Conservation (phyloP, 169 alveolate genomes). For the Toxoplasma gondii region DNA sequence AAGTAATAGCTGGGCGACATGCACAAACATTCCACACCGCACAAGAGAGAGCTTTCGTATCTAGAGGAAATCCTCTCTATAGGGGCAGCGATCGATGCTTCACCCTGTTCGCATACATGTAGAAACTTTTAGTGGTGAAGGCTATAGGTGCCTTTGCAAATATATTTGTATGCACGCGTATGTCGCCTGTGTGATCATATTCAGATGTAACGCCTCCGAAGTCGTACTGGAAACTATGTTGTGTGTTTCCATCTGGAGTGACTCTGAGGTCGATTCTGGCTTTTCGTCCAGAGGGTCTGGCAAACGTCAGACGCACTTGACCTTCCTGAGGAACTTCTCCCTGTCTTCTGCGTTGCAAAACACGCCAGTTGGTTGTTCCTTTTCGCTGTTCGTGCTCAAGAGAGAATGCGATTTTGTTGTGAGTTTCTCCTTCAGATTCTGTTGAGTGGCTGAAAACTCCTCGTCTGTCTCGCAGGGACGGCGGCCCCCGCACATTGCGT, state of each 20-base stretch:
- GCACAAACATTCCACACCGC: not conserved
- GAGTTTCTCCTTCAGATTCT: not conserved
- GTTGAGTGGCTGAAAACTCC: not conserved
- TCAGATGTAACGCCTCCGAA: too few relatives aligned
- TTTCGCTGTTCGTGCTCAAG: not conserved
- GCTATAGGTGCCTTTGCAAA: too few relatives aligned
- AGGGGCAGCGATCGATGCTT: not conserved
- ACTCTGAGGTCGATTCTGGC: too few relatives aligned
- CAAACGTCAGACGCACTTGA: not conserved
- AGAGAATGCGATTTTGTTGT: not conserved
- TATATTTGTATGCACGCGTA: too few relatives aligned
- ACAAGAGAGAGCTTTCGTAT: not conserved
- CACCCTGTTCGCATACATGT: not conserved
- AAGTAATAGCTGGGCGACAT: not conserved
- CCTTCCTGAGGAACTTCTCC: conserved; percentile 18
- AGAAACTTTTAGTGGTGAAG: too few relatives aligned
- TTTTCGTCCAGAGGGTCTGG: too few relatives aligned
- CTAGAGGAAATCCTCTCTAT: not conserved
- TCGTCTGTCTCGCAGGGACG: not conserved
- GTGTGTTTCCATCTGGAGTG: too few relatives aligned
- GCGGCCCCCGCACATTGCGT: not conserved
- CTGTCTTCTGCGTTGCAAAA: not conserved
- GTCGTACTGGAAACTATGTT: too few relatives aligned
- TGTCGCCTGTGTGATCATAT: too few relatives aligned
- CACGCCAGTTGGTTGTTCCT: not conserved